A percentile compares a stretch with the other conserved stretches of the same genome.
Conservation (phyloP, 148 eudicot genomes). For the Persicaria tinctoria region DNA sequence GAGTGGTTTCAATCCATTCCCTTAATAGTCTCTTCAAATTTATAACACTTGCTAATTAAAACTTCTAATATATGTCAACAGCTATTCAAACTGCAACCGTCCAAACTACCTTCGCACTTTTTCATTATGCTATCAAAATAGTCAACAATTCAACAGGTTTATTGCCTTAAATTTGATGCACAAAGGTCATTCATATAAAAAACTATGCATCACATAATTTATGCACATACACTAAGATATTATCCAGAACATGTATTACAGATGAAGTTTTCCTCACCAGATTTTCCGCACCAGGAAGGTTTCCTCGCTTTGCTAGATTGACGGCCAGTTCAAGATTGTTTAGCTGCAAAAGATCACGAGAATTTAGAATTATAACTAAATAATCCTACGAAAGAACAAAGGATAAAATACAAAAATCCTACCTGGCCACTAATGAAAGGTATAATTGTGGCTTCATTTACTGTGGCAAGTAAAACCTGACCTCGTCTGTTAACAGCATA, state of each 20-base stretch:
- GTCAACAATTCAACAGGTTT: neutral
- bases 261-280: constrained; percentile 28
- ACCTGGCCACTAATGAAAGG: constrained; percentile 79
- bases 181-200: neutral
- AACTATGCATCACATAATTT: neutral
- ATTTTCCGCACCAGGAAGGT: constrained; percentile 81
- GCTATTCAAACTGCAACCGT: neutral
- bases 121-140: neutral
- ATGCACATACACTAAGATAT: neutral
- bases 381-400: neutral
- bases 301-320: constrained; percentile 79
- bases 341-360: constrained; percentile 32
- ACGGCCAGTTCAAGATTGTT: constrained; percentile 83
- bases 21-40: neutral
- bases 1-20: neutral
- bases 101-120: neutral
- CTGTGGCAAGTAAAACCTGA: constrained; percentile 72
- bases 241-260: neutral
- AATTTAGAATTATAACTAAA: neutral
- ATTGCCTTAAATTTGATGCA: neutral
- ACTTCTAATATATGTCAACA: neutral
- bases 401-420: constrained; percentile 10
- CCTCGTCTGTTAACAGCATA: constrained; percentile 77
- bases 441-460: constrained; percentile 60
- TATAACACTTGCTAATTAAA: neutral